Base-by-base conservation (phyloP, 805 yeast species). In the Grigorovia jiainica region DNA sequence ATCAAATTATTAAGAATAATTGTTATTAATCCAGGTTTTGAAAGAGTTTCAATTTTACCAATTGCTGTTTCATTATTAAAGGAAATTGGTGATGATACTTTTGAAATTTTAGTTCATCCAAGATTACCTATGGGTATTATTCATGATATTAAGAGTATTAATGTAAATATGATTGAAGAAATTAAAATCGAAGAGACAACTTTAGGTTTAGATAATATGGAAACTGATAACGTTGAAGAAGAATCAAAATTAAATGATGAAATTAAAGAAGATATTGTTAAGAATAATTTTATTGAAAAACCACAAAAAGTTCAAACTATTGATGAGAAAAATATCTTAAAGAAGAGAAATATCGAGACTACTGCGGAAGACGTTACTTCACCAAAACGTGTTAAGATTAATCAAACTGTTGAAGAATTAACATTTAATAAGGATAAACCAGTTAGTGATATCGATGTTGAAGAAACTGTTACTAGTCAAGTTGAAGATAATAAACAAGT, bases 91-190 rank as follows among this genome's bases (percentile, higher is more conserved):
- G 75, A 77, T 52, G 72, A 68, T 7, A 55, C 74, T 17, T 56
- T 79, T 34, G 75, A 84, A 53, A 67, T 82, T 1, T 67, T 85
- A 50, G 71, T 76, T 41, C 82, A 82, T 52, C 95, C 95, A 34
- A 69, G 92, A 52, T 74, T 86, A 50, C 95, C 95, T 3, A 68
- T 60, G 47, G 53, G 60, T 16, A 47, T 56, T 23, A 44, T 63
- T 30, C 55, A 61, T 36, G 52, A 51, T 29, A 47, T 60, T 38
- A 20, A 56, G 43, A 34, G 17, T 23, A 44, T 44, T 43, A 41
- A 52, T 25, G 17, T 49, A 15, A 32, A 34, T 15, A 11, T 19
- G 1, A 35, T 21, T n/a, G 44, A 47, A 25, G 31, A 16, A 10
- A 32, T 24, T 17, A 16, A 24, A 18, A 16, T 34, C 27, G 40